Base-by-base conservation (phyloP, 2,329 filamentous ascomycete genomes). In the Hypoxylon rubiginosum region DNA sequence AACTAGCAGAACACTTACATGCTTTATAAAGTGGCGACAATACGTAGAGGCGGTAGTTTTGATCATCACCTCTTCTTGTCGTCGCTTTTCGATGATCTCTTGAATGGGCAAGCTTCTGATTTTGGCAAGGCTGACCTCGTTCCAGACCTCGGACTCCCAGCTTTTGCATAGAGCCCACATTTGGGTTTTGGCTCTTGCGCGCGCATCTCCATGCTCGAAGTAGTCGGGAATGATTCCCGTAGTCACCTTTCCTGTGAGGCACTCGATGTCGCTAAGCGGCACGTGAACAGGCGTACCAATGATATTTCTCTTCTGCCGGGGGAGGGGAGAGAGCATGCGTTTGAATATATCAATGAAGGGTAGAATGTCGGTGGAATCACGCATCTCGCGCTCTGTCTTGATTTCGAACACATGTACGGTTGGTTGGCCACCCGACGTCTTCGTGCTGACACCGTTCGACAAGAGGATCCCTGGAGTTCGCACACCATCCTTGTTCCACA, bases 401-500 rank as follows among this genome's bases (percentile, higher is more conserved):
- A 97, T 89, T 73, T 96, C 93, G 48, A 96, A 86, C 1, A 97
- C 87, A 71, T 93, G 91, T 13, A 97, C 81, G 7, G 85, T 90
- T 1, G 93, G 92, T 52, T 87, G 84, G 19, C 86, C 83, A 4
- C 81, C 76, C 1, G 82, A 80, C 19, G 81, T 80, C 64, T 90
- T 90, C 57, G 86, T 86, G 69, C 86, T 90, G 19, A 90, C 84
- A 7, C 93, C 93, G 68, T 97, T 93, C 19, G 90, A 86, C 11
- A 95, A 83, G 15, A 98, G 82, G 61, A 97, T 88, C 13, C 94
- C 95, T 0, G 91, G 90, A 0, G 92, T 94, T 50, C 94, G 90
- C 51, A 95, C 86, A 30, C 94, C 93, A 54, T 97, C 91, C 84
- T 92, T 88, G 77, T 91, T 92, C 80, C 94, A 97, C 0, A 97